Evolutionary conservation across 2,329 filamentous ascomycete genomes (phyloP).

Genomic region (Colletotrichum cuscutae): DNA sequence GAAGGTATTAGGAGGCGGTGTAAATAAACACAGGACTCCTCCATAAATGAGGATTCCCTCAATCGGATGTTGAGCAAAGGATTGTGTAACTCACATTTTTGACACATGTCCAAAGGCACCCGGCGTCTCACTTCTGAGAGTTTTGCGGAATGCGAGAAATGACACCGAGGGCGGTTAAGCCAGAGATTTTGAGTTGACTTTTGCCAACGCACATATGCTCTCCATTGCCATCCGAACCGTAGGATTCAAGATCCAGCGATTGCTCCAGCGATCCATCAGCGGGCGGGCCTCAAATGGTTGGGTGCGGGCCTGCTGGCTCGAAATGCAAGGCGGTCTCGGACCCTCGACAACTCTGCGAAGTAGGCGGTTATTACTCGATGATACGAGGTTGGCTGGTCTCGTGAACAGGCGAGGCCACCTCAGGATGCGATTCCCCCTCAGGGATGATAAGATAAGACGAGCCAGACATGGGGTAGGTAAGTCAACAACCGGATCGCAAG

Average conservation of each 20-base stretch:
- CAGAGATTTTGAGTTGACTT: not conserved
- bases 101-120: not conserved
- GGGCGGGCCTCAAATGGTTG: not conserved
- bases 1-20: not conserved
- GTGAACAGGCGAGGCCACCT: conserved; percentile 12
- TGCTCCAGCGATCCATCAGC: conserved; percentile 6
- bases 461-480: not conserved
- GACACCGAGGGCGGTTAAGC: not conserved
- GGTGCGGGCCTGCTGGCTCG: conserved; percentile 6
- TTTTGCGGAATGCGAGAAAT: not conserved
- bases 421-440: conserved; percentile 7
- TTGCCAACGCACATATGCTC: not conserved
- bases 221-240: not conserved
- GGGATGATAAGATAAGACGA: conserved; percentile 27
- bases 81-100: not conserved
- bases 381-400: conserved; percentile 17
- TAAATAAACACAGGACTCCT: not conserved
- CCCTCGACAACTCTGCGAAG: not conserved
- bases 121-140: conserved; percentile 2
- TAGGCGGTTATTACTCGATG: not conserved
- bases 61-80: conserved; percentile 1
- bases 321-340: conserved; percentile 18
- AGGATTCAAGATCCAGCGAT: not conserved
- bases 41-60: not conserved
- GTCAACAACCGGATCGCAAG: conserved; percentile 7